Conservation (phyloP, 83 land plant species). For the Thuja plicata region DNA sequence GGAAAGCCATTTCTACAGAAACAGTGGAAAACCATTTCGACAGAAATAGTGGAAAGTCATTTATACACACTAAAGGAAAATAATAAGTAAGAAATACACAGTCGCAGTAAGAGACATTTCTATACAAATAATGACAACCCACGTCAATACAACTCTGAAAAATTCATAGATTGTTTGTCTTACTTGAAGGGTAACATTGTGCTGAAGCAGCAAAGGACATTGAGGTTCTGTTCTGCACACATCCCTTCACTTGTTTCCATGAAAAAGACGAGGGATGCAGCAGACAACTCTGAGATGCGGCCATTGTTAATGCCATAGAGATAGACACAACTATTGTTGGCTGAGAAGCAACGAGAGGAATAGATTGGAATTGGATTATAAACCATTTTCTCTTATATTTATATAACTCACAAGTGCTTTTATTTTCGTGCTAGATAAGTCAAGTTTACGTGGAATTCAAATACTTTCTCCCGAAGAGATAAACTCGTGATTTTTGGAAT, state of each 20-base stretch:
- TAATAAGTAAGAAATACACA: background rate
- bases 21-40: background rate
- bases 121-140: background rate
- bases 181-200: constrained; percentile 12
- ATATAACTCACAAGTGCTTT: too few species aligned
- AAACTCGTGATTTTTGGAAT: too few species aligned
- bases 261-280: background rate
- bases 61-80: background rate
- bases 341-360: background rate
- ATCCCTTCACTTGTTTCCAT: background rate
- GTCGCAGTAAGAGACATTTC: background rate
- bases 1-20: too few species aligned
- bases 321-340: background rate
- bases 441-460: too few species aligned
- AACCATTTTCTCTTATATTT: too few species aligned
- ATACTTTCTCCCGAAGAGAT: too few species aligned
- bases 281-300: background rate
- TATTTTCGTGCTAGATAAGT: too few species aligned
- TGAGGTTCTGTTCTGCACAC: background rate
- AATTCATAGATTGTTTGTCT: background rate
- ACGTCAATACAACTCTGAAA: background rate
- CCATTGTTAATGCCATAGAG: background rate
- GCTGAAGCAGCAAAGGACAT: background rate
- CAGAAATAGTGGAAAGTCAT: background rate
- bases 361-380: background rate